A percentile compares a stretch with the other conserved stretches of the same genome.
Evolutionary conservation across 331 rosid species (phyloP).

Genomic region (Spiraea crenata): DNA sequence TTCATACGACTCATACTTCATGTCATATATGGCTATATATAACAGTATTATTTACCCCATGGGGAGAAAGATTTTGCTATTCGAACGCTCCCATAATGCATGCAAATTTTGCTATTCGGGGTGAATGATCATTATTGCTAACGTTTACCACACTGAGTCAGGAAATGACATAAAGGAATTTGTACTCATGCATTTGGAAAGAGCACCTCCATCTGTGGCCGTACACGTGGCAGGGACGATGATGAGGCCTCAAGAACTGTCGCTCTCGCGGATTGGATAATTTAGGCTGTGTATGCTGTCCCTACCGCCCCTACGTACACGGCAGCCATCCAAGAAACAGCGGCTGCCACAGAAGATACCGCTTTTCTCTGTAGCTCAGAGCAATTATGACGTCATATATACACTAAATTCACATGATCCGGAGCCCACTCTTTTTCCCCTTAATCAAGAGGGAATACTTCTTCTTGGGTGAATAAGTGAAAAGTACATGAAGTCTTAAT

Average conservation of each 20-base stretch:
- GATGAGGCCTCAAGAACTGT: conserved; percentile 6
- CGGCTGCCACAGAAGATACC: conserved; percentile 52
- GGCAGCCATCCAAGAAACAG: conserved; percentile 43
- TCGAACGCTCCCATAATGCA: not conserved
- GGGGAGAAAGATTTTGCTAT: not conserved
- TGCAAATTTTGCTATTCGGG: conserved; percentile 2
- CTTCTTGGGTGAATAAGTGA: not conserved
- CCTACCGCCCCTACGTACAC: too few species aligned
- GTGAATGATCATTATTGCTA: not conserved
- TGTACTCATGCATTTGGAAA: conserved; percentile 59
- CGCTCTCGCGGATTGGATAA: not conserved
- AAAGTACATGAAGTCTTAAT: not conserved
- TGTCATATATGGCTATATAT: too few species aligned
- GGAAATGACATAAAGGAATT: conserved; percentile 61
- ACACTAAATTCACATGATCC: too few species aligned
- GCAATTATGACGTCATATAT: too few species aligned
- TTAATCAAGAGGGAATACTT: not conserved
- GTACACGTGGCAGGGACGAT: conserved; percentile 36
- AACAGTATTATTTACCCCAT: too few species aligned
- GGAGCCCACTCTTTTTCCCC: too few species aligned
- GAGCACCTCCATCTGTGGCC: conserved; percentile 30
- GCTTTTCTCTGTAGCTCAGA: conserved; percentile 10
- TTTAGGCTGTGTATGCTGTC: too few species aligned
- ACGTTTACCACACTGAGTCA: conserved; percentile 28
- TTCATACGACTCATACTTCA: too few species aligned